Percentiles rank a stretch among this genome's conserved stretches.
These are phyloP conservation scores for Chaetomiaceae sp. DNA, from an alignment of 2,329 filamentous ascomycete genomes.

Conservation along the genomic window DNA sequence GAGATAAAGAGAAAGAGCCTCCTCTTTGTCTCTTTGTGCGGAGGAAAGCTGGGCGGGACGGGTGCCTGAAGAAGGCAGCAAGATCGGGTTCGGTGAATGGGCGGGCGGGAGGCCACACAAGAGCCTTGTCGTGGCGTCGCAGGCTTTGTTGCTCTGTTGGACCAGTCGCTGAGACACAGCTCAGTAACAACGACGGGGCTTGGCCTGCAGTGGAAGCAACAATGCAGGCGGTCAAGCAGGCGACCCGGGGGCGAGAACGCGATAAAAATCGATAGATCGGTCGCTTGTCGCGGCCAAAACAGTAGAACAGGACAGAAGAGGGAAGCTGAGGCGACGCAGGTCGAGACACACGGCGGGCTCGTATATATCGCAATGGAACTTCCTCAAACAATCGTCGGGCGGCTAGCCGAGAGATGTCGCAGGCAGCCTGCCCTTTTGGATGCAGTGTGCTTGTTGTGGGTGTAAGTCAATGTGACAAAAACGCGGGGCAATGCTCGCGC, in stretches of 20 bases:
- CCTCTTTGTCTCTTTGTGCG: constrained; percentile 2
- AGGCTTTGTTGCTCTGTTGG: constrained; percentile 3
- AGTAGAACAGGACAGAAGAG: neutral
- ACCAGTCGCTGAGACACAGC: constrained; percentile 18
- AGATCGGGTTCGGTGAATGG: constrained; percentile 8
- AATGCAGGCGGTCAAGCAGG: neutral
- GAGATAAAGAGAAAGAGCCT: constrained; percentile 1
- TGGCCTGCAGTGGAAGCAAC: constrained; percentile 12
- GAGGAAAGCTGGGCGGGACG: neutral
- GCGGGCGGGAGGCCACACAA: constrained; percentile 13
- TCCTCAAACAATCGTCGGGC: neutral
- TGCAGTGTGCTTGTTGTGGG: no score
- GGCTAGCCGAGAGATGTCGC: neutral
- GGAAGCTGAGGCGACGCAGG: neutral
- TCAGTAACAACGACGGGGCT: constrained; percentile 16
- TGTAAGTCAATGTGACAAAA: constrained; percentile 3
- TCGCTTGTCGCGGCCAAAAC: neutral
- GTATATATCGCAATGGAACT: neutral
- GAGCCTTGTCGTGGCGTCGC: constrained; percentile 18
- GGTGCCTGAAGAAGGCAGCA: constrained; percentile 14
- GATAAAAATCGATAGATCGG: neutral
- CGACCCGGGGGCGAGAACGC: constrained; percentile 2
- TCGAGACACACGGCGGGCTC: neutral
- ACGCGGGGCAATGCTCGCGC: neutral
- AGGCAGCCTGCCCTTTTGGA: neutral